Conservation (phyloP, 495 filamentous ascomycete species). For the Staphylotrichum longicolle region DNA sequence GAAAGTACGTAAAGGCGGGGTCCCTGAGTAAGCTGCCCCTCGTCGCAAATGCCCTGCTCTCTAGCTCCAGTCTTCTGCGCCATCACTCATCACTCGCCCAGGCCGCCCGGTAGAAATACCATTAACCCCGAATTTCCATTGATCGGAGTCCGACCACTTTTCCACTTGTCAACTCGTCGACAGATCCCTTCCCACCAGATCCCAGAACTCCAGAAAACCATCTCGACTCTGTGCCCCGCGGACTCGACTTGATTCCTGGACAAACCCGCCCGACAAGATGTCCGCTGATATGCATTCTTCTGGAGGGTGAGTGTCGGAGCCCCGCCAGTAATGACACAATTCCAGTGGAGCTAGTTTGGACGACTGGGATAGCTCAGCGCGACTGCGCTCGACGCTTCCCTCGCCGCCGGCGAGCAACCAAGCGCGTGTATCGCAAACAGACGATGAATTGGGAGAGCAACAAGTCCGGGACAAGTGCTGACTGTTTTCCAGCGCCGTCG, state of each 20-base stretch:
- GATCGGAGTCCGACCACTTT: conserved; percentile 28
- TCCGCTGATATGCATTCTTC: conserved; percentile 34
- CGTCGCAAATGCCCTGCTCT: conserved; percentile 27
- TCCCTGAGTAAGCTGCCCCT: conserved; percentile 43
- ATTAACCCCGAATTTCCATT: conserved; percentile 34
- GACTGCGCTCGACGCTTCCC: conserved; percentile 1
- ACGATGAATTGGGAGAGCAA: not conserved
- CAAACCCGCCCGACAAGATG: conserved; percentile 39
- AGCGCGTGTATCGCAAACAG: not conserved
- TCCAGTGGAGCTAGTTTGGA: conserved; percentile 26
- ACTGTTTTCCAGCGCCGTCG: conserved; percentile 50
- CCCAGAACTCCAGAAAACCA: conserved; percentile 4
- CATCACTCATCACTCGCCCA: conserved; percentile 27
- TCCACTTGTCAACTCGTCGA: conserved; percentile 24
- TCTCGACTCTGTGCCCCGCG: conserved; percentile 1
- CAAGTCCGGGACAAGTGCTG: conserved; percentile 2
- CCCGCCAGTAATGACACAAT: conserved; percentile 37
- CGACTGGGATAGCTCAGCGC: conserved; percentile 17
- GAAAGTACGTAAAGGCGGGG: conserved; percentile 30
- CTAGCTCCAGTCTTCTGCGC: conserved; percentile 31
- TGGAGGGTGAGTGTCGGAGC: conserved; percentile 43
- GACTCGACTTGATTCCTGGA: conserved; percentile 1
- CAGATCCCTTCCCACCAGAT: conserved; percentile 16
- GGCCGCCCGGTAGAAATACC: conserved; percentile 34
- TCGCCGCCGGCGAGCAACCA: conserved; percentile 1